Evolutionary conservation across 495 filamentous ascomycete genomes (phyloP).

Genomic region (Cercophora sp.): DNA sequence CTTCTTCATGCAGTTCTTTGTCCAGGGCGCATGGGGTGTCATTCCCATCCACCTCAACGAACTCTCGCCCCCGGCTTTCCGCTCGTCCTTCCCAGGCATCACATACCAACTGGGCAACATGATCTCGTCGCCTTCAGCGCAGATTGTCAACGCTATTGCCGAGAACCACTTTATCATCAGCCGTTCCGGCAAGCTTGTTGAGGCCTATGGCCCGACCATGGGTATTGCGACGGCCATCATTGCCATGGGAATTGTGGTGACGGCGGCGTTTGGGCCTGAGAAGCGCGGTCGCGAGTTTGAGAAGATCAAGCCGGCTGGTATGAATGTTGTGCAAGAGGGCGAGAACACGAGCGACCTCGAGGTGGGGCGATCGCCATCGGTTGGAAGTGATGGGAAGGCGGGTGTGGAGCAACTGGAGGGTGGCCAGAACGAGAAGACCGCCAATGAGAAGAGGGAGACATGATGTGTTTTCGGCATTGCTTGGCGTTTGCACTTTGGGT

Average conservation of each 20-base stretch:
- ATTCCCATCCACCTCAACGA: slow-evolving; percentile 79
- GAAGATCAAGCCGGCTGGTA: slow-evolving; percentile 51
- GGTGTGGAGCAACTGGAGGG: background rate
- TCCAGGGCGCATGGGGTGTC: slow-evolving; percentile 75
- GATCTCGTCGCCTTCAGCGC: slow-evolving; percentile 66
- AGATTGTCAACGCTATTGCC: slow-evolving; percentile 66
- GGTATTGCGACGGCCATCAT: slow-evolving; percentile 68
- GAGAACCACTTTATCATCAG: slow-evolving; percentile 50
- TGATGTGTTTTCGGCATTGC: background rate
- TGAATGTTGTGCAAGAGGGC: slow-evolving; percentile 29
- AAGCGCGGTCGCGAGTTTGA: slow-evolving; percentile 66
- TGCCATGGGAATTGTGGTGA: slow-evolving; percentile 57
- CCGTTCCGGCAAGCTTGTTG: slow-evolving; percentile 45
- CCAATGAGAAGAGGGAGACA: background rate
- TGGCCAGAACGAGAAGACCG: background rate
- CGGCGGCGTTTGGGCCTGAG: slow-evolving; percentile 59
- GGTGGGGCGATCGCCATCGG: background rate
- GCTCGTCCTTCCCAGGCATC: slow-evolving; percentile 62
- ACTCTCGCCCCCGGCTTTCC: slow-evolving; percentile 67
- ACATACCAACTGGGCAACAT: slow-evolving; percentile 77
- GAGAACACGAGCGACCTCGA: background rate
- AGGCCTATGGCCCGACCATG: slow-evolving; percentile 68
- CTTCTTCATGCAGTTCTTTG: slow-evolving; percentile 76
- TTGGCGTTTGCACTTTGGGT: no score
- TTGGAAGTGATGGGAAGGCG: background rate